These are phyloP conservation scores for Liquidambar formosana DNA, from an alignment of 164 flowering plant genomes.

Conservation along the genomic window DNA sequence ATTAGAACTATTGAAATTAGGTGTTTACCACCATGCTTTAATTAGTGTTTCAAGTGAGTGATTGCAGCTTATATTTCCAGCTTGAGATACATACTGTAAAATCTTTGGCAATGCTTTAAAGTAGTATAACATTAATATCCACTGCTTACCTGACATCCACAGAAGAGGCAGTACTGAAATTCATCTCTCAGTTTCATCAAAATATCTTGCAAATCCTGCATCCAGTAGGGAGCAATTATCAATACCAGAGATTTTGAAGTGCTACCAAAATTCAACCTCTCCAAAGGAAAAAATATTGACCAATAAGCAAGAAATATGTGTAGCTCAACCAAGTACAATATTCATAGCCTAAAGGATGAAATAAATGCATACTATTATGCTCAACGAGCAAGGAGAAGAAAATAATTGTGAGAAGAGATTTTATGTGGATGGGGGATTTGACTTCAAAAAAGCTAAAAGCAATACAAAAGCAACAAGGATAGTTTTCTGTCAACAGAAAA, in stretches of 20 bases:
- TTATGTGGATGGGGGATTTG: too few species aligned
- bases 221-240: background rate
- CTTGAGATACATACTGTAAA: background rate
- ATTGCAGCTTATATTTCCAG: too few species aligned
- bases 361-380: too few species aligned
- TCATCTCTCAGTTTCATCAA: constrained; percentile 80
- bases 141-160: constrained; percentile 84
- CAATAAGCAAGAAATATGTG: background rate
- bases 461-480: too few species aligned
- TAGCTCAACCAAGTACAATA: background rate
- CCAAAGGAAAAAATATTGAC: background rate
- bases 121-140: background rate
- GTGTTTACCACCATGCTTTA: too few species aligned
- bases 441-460: too few species aligned
- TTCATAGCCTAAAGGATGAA: too few species aligned
- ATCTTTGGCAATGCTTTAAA: background rate
- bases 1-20: background rate
- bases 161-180: constrained; percentile 80
- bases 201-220: constrained; percentile 82
- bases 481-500: too few species aligned
- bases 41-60: too few species aligned
- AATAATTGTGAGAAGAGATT: too few species aligned
- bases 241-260: background rate
- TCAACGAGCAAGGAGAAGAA: too few species aligned
- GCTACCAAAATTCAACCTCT: background rate